Evolutionary conservation across 2,329 filamentous ascomycete species (phyloP), one percentile per base, ranked within the genome.

Genomic region (Aspergillus terreus): DNA sequence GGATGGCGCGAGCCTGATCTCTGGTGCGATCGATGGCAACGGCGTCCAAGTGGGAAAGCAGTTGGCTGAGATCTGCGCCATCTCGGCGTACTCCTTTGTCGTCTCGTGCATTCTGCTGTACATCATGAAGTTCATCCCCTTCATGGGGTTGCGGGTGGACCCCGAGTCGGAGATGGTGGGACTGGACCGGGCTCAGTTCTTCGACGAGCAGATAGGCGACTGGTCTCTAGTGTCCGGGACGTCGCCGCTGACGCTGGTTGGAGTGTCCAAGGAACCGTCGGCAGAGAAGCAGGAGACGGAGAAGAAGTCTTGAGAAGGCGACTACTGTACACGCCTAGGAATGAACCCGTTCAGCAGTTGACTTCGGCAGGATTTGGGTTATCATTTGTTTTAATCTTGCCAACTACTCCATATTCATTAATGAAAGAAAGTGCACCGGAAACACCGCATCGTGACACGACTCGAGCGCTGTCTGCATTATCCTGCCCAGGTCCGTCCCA

Each of bases 151-250:
- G 48, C 72, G 80, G 41, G 79, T 82, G 46, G 74, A 70, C 52
- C 79, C 81, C 53, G 78, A 82, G 61, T 76, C 70, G 3, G 80
- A 82, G 65, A 78, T 79, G 69, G 71, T 77, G 47, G 80, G 81
- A 15, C 62, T 82, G 25, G 80, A 82, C 57, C 58, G 76, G 5
- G 76, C 81, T 36, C 78, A 82, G 61, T 82, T 83, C 65, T 71
- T 77, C 40, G 79, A 82, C 44, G 80, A 82, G 68, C 75, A 80
- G 66, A 81, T 83, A 62, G 77, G 77, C 12, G 77, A 79, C 52
- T 78, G 77, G 71, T 73, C 63, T 30, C 65, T 77, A 45, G 52
- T 66, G 19, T 63, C 70, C 6, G 50, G 41, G 9, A 27, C 50
- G 14, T 42, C 30, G 9, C 50, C 49, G 11, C 47, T 54, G 12